phyloP scores from a whole-genome alignment of 2,329 filamentous ascomycete genomes.

The Penicillium polonicum region DNA sequence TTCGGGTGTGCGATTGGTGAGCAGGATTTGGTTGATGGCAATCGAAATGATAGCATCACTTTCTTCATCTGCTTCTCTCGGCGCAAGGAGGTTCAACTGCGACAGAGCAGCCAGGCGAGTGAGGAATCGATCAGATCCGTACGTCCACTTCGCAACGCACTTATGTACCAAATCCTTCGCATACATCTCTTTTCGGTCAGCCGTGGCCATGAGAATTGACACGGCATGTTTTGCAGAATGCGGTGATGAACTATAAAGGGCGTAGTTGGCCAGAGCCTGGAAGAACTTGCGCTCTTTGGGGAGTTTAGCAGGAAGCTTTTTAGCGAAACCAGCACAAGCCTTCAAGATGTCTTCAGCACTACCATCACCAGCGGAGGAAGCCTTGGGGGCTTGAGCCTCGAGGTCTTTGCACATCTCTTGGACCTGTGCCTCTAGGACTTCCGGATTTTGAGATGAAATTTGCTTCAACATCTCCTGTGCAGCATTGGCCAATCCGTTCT shows the following conservation, averaged over 20 bases:
- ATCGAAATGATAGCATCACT: conserved; percentile 78
- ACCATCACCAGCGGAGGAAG: conserved; percentile 65
- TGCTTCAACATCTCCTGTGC: conserved; percentile 90
- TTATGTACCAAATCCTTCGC: conserved; percentile 79
- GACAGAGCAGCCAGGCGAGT: conserved; percentile 52
- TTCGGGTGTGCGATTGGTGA: conserved; percentile 61
- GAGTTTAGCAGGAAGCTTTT: conserved; percentile 79
- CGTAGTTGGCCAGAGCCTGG: conserved; percentile 78
- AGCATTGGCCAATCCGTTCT: conserved; percentile 70
- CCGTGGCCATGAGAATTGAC: conserved; percentile 77
- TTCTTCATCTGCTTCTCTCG: conserved; percentile 69
- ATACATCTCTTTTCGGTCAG: conserved; percentile 77
- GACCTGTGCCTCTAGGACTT: conserved; percentile 89
- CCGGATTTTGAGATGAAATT: conserved; percentile 84
- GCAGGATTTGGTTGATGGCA: conserved; percentile 70
- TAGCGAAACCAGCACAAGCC: conserved; percentile 87
- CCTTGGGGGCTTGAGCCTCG: conserved; percentile 73
- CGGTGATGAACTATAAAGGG: conserved; percentile 75
- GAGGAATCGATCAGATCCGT: conserved; percentile 71
- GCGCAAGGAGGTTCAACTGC: conserved; percentile 73
- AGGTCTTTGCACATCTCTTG: conserved; percentile 87
- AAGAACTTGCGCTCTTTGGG: conserved; percentile 77
- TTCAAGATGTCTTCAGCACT: conserved; percentile 87
- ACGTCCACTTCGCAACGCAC: conserved; percentile 70
- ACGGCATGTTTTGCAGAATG: conserved; percentile 91